A percentile compares a stretch with the other conserved stretches of the same genome.
Conservation (phyloP, 1,284 basidiomycete genomes). For the Ceratobasidium sp. region DNA sequence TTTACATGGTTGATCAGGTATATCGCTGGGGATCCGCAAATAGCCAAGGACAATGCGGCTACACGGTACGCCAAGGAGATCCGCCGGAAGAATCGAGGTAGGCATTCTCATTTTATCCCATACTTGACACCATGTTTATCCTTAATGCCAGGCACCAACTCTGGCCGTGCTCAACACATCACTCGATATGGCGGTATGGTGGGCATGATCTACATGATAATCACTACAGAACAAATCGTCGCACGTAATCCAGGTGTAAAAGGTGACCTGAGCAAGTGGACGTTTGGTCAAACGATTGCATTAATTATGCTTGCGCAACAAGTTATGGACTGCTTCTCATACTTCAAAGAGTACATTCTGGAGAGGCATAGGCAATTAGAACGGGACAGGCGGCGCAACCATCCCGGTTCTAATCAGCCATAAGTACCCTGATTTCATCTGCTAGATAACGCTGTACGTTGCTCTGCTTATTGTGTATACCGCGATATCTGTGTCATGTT, state of each 20-base stretch:
- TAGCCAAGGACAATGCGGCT: conserved; percentile 19
- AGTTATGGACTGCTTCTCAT: conserved; percentile 34
- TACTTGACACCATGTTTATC: not conserved
- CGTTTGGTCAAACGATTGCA: conserved; percentile 34
- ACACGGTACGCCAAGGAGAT: conserved; percentile 20
- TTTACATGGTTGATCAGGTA: conserved; percentile 16
- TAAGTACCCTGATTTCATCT: not conserved
- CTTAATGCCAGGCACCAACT: not conserved
- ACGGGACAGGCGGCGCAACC: not conserved
- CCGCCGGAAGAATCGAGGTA: conserved; percentile 10
- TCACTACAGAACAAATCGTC: conserved; percentile 42
- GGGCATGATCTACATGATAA: conserved; percentile 41
- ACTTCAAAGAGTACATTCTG: conserved; percentile 20
- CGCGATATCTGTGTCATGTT: not conserved
- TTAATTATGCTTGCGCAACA: conserved; percentile 39
- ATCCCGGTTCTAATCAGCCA: not conserved
- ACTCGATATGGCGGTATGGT: conserved; percentile 31
- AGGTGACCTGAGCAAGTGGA: not conserved
- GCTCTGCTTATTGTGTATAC: not conserved
- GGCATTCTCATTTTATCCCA: not conserved
- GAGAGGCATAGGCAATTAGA: not conserved
- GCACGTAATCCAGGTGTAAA: conserved; percentile 1
- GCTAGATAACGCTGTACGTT: not conserved
- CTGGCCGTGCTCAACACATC: conserved; percentile 13
- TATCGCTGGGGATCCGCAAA: not conserved